Conservation (phyloP, 768 basidiomycete species). For the Termitomyces sp. region DNA sequence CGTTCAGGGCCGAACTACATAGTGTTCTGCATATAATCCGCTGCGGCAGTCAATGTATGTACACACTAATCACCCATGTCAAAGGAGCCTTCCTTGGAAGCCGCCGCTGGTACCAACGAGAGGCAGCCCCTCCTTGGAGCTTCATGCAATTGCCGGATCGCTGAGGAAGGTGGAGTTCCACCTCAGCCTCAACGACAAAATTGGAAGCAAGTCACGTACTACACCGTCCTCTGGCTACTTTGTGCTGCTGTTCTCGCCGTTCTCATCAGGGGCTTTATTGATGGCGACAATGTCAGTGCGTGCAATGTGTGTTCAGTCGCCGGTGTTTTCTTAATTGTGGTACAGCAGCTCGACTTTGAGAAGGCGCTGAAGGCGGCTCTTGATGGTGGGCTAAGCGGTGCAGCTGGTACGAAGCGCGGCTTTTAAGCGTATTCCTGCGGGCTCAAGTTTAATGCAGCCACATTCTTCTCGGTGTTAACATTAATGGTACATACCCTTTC, state of each 20-base stretch:
- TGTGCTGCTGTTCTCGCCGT: conserved; percentile 38
- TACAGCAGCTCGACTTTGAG: conserved; percentile 69
- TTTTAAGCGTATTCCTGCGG: background rate
- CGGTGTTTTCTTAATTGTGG: background rate
- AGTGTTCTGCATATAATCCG: background rate
- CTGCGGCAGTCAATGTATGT: background rate
- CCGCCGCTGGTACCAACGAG: background rate
- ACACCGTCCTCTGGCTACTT: conserved; percentile 29
- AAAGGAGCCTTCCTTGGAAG: background rate
- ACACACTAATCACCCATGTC: background rate
- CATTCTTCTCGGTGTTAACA: conserved; percentile 89
- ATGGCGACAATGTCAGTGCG: conserved; percentile 65
- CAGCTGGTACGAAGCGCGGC: conserved; percentile 50
- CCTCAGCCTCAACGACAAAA: conserved; percentile 1
- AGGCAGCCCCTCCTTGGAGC: background rate
- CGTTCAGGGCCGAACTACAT: too few relatives aligned
- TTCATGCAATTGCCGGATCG: background rate
- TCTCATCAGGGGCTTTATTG: conserved; percentile 68
- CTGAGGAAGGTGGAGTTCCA: background rate
- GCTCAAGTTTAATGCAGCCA: conserved; percentile 46
- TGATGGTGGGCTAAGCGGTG: conserved; percentile 88
- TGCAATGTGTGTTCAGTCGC: conserved; percentile 16
- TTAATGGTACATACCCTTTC: conserved; percentile 65
- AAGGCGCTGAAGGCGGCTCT: conserved; percentile 77
- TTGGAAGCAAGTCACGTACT: conserved; percentile 24